A percentile compares a stretch with the other conserved stretches of the same genome.
Conservation (phyloP, 73 alveolate genomes). For the Paramecium pentaurelia region DNA sequence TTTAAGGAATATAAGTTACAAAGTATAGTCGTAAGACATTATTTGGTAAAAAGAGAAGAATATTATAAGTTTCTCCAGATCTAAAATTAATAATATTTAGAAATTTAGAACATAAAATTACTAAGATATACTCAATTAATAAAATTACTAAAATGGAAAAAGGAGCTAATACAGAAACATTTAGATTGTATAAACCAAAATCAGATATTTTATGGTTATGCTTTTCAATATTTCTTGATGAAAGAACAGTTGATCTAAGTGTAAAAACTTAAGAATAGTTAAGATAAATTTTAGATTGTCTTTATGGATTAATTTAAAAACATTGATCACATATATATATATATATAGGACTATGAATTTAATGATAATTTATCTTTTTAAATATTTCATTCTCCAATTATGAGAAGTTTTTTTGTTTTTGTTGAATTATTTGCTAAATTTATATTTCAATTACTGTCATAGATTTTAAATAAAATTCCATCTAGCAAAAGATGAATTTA, state of each 20-base stretch:
- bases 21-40: background rate
- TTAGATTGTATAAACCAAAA: background rate
- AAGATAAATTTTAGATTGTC: background rate
- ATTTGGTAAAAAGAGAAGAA: background rate
- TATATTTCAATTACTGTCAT: too few species aligned
- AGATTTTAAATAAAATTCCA: too few species aligned
- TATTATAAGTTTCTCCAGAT: conserved; percentile 1
- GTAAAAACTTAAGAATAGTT: background rate
- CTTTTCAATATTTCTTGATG: background rate
- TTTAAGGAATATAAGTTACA: background rate
- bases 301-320: background rate
- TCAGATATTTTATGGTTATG: background rate
- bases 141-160: background rate
- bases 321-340: background rate
- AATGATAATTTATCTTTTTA: background rate
- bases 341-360: background rate
- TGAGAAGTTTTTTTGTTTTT: background rate
- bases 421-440: too few species aligned
- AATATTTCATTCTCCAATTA: background rate
- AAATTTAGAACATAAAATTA: background rate
- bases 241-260: conserved; percentile 5
- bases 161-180: background rate
- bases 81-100: background rate
- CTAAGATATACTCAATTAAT: background rate
- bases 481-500: too few species aligned